Evolutionary conservation across 768 basidiomycete species (phyloP), one percentile per base, ranked within the genome.

Genomic region (Calocera viscosa): DNA sequence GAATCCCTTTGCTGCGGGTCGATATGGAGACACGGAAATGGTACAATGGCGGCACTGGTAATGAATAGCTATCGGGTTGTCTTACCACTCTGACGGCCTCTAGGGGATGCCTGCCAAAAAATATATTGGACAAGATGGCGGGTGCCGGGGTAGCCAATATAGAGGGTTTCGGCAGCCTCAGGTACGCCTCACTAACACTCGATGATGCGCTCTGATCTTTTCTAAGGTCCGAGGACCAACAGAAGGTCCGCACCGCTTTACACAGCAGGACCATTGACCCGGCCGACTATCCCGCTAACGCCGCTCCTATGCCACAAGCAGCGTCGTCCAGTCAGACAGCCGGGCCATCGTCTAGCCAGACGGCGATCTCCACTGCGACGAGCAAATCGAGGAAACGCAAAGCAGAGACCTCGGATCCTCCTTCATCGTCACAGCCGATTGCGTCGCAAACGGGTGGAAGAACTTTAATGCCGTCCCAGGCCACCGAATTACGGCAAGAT

Each of bases 161-260:
- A 5, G 53, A 60, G 30, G 53, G 53, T 2, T 60, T 60, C 30
- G 53, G 53, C 8, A 26, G 26, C 7, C 53, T 60, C 16, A 60
- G 10, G 53, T 60, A 60, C 11, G 30, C 26, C 30, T 5, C 8
- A 26, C 19, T 60, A 16, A 2, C 53, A 60, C 10, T 3, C 30
- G 19, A 28, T 2, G 26, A 60, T 60, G 8, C 26, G 7, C 7
- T 10, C 26, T 60, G 53, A 60, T 10, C 2, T 11, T 60, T 5
- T 32, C 10, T 28, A 65, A 89, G 87, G 22, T 68, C 77, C 7
- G 78, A 80, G 60, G 90, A 92, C 74, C 83, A 87, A 76, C 73
- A 77, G 26, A 88, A 84, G 74, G 81, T 91, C 26, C 79, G 79
- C 32, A 71, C 77, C 2, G 90, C 89, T 3, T 77, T 90, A 40